Base-by-base conservation (phyloP, 1,139 yeast genomes). In the Yueomyces sp. region DNA sequence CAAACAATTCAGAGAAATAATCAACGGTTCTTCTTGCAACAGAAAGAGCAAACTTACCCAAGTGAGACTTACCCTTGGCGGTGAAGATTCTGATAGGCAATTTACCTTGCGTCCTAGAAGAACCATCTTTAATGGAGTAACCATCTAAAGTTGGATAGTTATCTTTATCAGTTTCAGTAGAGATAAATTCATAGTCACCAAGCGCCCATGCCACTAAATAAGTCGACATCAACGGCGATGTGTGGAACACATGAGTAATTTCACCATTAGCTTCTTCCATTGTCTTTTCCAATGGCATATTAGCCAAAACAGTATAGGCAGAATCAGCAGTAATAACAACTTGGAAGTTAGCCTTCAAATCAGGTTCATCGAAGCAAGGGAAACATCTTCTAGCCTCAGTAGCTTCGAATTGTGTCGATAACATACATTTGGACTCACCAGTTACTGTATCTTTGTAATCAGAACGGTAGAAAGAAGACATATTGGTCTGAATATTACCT, bases 281-380 rank as follows among this genome's bases (percentile, higher is more conserved):
- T 26, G 70, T 58, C 44, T 67, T 78, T 44, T 68, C 69, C 28
- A 73, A 76, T 53, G 85, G 87, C 94, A 83, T 84, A 62, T 86
- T 86, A 41, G 91, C 78, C 54, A 86, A 70, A 43, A 81, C 84
- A 40, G 81, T 80, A 62, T 77, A 70, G 34, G 72, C 63, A 46
- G 70, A 67, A 43, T 75, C 73, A 37, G 85, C 75, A 43, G 79
- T 70, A 50, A 86, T 68, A 30, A 77, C 65, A 45, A 86, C 70
- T 46, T 78, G 78, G 58, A 84, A 86, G 39, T 80, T 73, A 11
- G 95, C 91, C 67, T 86, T 86, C 47, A 79, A 71, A 43, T 79
- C 76, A 9, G 96, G 96, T 61, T 86, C 95, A 62, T 86, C 95
- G 53, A 81, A 78, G 60, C 91, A 84, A 26, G 96, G 95, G 69